phyloP scores from a whole-genome alignment of 164 flowering plant genomes.

The Paratinospora sagittata region DNA sequence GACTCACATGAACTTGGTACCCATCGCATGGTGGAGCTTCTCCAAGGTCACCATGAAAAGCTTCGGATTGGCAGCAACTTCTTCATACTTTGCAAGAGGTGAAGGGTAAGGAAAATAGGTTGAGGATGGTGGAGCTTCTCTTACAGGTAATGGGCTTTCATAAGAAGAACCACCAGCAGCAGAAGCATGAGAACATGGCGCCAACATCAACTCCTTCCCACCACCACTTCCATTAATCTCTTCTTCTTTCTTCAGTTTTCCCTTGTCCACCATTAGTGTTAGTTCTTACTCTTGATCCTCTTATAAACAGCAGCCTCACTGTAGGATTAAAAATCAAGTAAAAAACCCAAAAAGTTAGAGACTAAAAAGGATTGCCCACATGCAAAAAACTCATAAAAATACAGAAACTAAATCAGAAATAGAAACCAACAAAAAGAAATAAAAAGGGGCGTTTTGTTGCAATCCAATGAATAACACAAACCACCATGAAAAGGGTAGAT shows the following conservation, averaged over 20 bases:
- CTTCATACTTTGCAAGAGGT: slow-evolving; percentile 55
- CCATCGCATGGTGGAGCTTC: slow-evolving; percentile 64
- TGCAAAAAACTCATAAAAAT: too few relatives aligned
- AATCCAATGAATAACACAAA: neutral
- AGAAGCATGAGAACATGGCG: slow-evolving; percentile 32
- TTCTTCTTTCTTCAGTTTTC: slow-evolving; percentile 9
- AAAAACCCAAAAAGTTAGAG: neutral
- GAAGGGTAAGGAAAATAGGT: slow-evolving; percentile 41
- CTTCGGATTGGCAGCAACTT: slow-evolving; percentile 37
- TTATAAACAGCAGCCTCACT: neutral
- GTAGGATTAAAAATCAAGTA: neutral
- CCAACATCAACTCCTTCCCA: slow-evolving; percentile 21
- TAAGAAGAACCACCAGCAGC: slow-evolving; percentile 14
- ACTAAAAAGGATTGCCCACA: neutral
- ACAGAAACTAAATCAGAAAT: too few relatives aligned
- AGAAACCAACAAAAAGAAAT: neutral
- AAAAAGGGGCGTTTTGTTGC: neutral
- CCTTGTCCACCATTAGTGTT: slow-evolving; percentile 20
- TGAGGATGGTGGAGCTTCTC: slow-evolving; percentile 15
- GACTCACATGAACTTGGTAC: slow-evolving; percentile 78
- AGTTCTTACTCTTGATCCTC: neutral
- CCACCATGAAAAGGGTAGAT: slow-evolving; percentile 1
- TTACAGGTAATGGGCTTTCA: slow-evolving; percentile 17
- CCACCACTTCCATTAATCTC: slow-evolving; percentile 8
- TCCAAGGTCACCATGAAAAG: slow-evolving; percentile 62